phyloP scores from a whole-genome alignment of 1,284 basidiomycete species.

The Crepidotus sp. region DNA sequence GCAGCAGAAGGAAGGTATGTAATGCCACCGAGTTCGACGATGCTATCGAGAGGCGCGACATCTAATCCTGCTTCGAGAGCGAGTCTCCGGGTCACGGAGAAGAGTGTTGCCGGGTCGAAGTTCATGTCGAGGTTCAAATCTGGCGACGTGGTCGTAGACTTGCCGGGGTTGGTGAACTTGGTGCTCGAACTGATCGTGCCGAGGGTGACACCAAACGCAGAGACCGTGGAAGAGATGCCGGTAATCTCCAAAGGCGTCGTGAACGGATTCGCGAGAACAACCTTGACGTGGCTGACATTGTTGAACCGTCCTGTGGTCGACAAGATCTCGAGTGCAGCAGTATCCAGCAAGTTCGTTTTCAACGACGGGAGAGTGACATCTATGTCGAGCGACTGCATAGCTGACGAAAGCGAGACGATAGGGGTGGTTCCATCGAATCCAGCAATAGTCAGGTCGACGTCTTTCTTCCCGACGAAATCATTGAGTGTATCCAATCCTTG shows the following conservation, averaged over 20 bases:
- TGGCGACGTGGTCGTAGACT: conserved; percentile 52
- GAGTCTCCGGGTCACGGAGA: conserved; percentile 60
- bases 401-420: conserved; percentile 50
- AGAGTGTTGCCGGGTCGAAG: conserved; percentile 62
- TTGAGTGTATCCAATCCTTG: conserved; percentile 59
- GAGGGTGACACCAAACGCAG: conserved; percentile 54
- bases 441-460: conserved; percentile 43
- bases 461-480: conserved; percentile 60
- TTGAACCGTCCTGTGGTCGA: conserved; percentile 55
- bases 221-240: conserved; percentile 55
- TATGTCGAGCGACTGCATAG: conserved; percentile 57
- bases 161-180: conserved; percentile 44
- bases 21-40: conserved; percentile 65
- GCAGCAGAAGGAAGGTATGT: conserved; percentile 42
- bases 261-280: conserved; percentile 65
- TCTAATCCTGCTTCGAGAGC: conserved; percentile 58
- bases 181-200: conserved; percentile 54
- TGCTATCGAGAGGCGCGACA: conserved; percentile 56
- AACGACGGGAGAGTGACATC: conserved; percentile 56
- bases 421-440: conserved; percentile 58
- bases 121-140: conserved; percentile 58
- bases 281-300: conserved; percentile 61
- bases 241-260: conserved; percentile 53
- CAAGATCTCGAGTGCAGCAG: conserved; percentile 52
- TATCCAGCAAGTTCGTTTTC: conserved; percentile 46